Conservation (phyloP, 2,329 filamentous ascomycete genomes). For the Neonectria sp. region DNA sequence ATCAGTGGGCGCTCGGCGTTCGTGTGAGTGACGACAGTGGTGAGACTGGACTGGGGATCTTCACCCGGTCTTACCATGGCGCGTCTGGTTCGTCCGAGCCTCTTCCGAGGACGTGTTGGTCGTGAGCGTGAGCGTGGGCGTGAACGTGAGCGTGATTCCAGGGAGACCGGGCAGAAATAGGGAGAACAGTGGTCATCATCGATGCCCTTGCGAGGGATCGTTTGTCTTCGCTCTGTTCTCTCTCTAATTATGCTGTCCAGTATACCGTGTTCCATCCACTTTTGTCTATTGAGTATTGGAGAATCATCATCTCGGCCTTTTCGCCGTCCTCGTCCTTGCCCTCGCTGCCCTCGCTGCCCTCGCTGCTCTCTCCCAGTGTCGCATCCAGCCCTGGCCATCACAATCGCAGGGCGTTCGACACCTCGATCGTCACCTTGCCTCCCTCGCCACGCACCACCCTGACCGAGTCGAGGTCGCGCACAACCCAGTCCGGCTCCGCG, state of each 20-base stretch:
- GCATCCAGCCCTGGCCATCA: slow-evolving; percentile 27
- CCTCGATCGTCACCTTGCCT: slow-evolving; percentile 77
- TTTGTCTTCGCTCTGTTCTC: background rate
- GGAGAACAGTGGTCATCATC: background rate
- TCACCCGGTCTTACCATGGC: slow-evolving; percentile 9
- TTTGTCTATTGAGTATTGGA: slow-evolving; percentile 24
- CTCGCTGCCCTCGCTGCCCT: slow-evolving; percentile 5
- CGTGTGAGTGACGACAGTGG: background rate
- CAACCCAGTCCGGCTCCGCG: slow-evolving; percentile 90
- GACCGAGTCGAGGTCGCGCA: slow-evolving; percentile 83
- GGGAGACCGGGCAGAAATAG: slow-evolving; percentile 5
- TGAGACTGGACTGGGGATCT: slow-evolving; percentile 17
- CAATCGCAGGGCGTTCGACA: slow-evolving; percentile 71
- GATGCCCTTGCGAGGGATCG: slow-evolving; percentile 15
- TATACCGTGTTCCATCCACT: slow-evolving; percentile 12
- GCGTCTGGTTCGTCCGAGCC: background rate
- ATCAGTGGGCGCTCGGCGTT: background rate
- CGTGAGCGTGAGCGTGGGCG: background rate
- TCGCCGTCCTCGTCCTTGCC: background rate
- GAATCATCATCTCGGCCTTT: slow-evolving; percentile 10
- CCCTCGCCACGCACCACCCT: slow-evolving; percentile 71
- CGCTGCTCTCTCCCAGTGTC: slow-evolving; percentile 25
- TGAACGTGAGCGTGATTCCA: slow-evolving; percentile 1
- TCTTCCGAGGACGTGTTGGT: slow-evolving; percentile 2
- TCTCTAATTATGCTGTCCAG: background rate